These are phyloP conservation scores for Galium porrigens DNA, from an alignment of 305 asterid species.

Conservation along the genomic window DNA sequence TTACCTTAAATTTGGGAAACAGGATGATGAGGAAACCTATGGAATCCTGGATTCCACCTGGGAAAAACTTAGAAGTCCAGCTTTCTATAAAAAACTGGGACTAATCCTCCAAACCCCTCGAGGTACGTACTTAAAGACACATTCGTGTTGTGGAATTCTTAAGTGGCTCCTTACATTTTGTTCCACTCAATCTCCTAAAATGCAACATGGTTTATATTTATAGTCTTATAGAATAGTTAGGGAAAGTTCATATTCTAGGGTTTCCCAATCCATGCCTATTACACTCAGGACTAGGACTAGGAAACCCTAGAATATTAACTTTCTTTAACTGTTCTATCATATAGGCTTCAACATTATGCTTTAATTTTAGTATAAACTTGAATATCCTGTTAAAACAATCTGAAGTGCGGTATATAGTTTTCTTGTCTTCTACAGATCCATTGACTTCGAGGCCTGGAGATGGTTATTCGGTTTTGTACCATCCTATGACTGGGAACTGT, in stretches of 20 bases:
- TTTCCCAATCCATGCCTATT: no score
- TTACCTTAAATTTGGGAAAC: slow-evolving; percentile 25
- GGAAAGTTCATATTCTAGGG: no score
- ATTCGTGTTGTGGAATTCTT: background rate
- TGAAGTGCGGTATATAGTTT: background rate
- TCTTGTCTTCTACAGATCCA: slow-evolving; percentile 24
- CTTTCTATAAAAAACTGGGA: slow-evolving; percentile 24
- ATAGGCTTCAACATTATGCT: no score
- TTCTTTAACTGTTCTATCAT: no score
- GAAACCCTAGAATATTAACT: no score
- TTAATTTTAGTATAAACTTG: no score
- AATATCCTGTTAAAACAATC: background rate
- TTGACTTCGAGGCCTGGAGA: slow-evolving; percentile 3
- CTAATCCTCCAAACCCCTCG: slow-evolving; percentile 26
- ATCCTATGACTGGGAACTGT: slow-evolving; percentile 36
- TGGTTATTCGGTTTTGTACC: slow-evolving; percentile 24
- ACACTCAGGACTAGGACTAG: no score
- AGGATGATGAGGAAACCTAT: slow-evolving; percentile 30
- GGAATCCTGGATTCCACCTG: slow-evolving; percentile 33
- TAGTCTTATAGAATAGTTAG: no score
- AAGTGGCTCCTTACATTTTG: background rate
- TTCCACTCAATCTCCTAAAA: background rate
- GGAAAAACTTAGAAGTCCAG: slow-evolving; percentile 27
- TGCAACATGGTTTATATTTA: background rate
- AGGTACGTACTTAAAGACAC: slow-evolving; percentile 20